Conservation (phyloP, 2,329 filamentous ascomycete genomes). For the Fusarium haematococcum region DNA sequence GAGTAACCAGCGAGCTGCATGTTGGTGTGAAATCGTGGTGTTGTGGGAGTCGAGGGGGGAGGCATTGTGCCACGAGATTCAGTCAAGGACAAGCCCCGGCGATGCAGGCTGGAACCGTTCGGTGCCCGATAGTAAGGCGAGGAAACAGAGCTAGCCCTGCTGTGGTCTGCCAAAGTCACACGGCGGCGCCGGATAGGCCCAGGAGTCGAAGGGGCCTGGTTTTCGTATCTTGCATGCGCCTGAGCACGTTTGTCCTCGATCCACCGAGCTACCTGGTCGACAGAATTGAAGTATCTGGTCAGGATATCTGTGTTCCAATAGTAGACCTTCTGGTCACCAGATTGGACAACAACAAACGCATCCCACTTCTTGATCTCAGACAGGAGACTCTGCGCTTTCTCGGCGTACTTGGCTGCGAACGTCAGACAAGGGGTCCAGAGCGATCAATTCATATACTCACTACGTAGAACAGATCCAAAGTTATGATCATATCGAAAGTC, state of each 20-base stretch:
- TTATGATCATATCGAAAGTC: slow-evolving; percentile 5
- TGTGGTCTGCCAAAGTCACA: not conserved
- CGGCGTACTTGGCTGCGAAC: not conserved
- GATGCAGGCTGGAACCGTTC: not conserved
- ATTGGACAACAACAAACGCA: not conserved
- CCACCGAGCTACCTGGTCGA: not conserved
- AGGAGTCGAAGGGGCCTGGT: not conserved
- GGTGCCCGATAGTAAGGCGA: not conserved
- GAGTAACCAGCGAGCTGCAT: not conserved
- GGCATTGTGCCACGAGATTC: not conserved
- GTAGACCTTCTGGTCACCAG: not conserved
- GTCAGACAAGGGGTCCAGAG: too few species aligned
- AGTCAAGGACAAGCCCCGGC: not conserved
- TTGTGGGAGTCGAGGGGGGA: not conserved
- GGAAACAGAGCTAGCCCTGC: not conserved
- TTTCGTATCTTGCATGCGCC: not conserved
- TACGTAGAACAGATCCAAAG: slow-evolving; percentile 1
- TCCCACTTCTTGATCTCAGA: slow-evolving; percentile 2
- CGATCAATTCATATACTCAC: not conserved
- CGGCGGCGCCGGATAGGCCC: not conserved
- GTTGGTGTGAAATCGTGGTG: not conserved
- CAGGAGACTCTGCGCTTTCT: not conserved
- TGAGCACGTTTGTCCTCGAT: not conserved
- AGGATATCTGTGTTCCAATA: not conserved
- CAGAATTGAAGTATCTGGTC: not conserved